Base-by-base conservation (phyloP, 345 rosid species). In the Acer campestre region DNA sequence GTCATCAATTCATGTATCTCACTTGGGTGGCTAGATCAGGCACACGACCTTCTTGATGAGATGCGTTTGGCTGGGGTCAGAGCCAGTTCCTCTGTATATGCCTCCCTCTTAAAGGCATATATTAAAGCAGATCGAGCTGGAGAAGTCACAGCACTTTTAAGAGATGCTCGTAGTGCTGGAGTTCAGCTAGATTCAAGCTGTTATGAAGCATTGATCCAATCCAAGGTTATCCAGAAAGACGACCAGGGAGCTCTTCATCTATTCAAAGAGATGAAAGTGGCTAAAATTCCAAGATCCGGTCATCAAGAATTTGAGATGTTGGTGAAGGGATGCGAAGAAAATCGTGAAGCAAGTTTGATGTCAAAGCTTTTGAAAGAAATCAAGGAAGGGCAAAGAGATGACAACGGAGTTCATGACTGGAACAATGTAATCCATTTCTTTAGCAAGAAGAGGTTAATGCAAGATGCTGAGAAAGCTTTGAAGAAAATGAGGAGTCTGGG, bases 41-140 rank as follows among this genome's bases (percentile, higher is more conserved):
- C 97, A 5, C 94, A 96, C 77, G 99, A 96, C 82, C 89, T 96
- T 79, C 92, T 96, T 38, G 97, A 96, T 63, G 99, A 96, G 83
- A 91, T 94, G 93, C 90, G 92, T 69, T 77, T 89, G 76, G 85
- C 91, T 80, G 97, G 97, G 67, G 86, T 88, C 64, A 87, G 92
- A 87, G 85, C 88, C 0, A 78, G 90, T 81, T 86, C 98, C 76
- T 86, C 91, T n/a, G 80, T 88, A 29, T 96, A 94, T 79, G 76
- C 89, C 23, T 89, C 92, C 10, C 94, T 96, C 58, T 79, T 96
- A 63, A 90, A 85, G 82, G 97, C 97, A 69, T 96, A 92, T 76
- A 90, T 92, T 79, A 81, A 86, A 81, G 89, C 89, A 69, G 88
- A 91, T 79, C 89, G 84, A 73, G 75, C 85, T 29, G 80, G 89